Base-by-base conservation (phyloP, 176 grass and related monocot species). In the Eleusine indica region DNA sequence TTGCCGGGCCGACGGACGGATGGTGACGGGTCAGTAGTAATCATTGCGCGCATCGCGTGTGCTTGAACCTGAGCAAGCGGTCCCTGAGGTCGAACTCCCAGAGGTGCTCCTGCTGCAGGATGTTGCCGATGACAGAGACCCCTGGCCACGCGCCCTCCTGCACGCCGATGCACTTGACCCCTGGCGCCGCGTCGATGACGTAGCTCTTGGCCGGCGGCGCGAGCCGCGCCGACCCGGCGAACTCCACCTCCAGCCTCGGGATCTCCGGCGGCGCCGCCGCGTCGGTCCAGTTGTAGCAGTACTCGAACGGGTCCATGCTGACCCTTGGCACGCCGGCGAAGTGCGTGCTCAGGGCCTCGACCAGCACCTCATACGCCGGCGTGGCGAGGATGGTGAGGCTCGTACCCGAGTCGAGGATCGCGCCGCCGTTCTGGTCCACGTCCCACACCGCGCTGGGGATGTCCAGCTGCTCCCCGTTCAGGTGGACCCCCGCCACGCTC, bases 231-330 rank as follows among this genome's bases (percentile, higher is more conserved):
- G 66, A 53, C 14, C 87, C 90, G 2, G 80, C 79, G 75, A 97
- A 89, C 83, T 94, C 92, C 79, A 97, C 68, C 52, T 62, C 76
- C 71, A 96, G 75, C 75, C 62, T 93, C 3, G 93, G 93, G 7
- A 81, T 58, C 8, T 81, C 79, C 37, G 79, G 79, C 79, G 79
- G 25, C 25, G 25, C 3, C 61, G 25, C 0, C 37, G 1, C 37
- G 1, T n/a, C 52, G 44, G 93, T 96, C 96, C 96, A 96, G 83
- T 99, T 92, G 87, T 99, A 99, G 78, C 96, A 99, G 82, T 96
- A 90, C 56, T 96, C 91, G 86, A 99, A 96, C 17, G 89, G 91
- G 7, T 91, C 91, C 70, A 96, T 66, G 66, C 6, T 44, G 21
- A 96, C 83, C 70, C 46, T 77, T 2, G 89, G 89, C 65, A 94